phyloP scores from a whole-genome alignment of 2,329 filamentous ascomycete species.

The Diplodia corticola region DNA sequence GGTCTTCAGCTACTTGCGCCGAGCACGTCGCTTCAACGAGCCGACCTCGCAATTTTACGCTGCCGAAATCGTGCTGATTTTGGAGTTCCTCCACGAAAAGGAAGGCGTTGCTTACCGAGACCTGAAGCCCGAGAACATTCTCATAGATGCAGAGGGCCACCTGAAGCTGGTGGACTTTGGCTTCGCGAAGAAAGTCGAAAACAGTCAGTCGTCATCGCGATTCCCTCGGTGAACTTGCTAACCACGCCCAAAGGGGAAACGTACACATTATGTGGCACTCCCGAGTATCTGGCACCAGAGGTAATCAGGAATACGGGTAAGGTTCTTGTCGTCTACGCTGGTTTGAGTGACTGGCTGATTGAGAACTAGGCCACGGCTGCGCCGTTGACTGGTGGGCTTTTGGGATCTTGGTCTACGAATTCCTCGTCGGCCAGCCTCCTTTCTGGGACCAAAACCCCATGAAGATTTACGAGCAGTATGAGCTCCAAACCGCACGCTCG shows the following conservation, averaged over 20 bases:
- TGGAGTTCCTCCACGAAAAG: constrained; percentile 77
- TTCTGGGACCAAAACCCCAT: constrained; percentile 88
- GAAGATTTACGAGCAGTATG: constrained; percentile 74
- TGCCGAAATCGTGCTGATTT: constrained; percentile 77
- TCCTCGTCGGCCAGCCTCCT: constrained; percentile 79
- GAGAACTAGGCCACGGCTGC: constrained; percentile 56
- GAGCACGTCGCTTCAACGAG: constrained; percentile 77
- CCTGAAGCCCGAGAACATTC: constrained; percentile 79
- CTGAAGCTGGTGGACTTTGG: constrained; percentile 84
- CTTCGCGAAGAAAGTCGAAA: constrained; percentile 76
- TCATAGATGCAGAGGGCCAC: constrained; percentile 75
- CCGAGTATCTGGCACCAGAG: constrained; percentile 81
- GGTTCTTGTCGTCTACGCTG: not conserved
- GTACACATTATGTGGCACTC: constrained; percentile 80
- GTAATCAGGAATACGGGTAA: constrained; percentile 78
- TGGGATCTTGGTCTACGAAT: constrained; percentile 81
- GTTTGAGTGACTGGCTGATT: constrained; percentile 26
- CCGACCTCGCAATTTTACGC: constrained; percentile 77
- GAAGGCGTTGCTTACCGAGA: constrained; percentile 81
- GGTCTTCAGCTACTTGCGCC: constrained; percentile 78
- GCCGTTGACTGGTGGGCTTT: constrained; percentile 89
- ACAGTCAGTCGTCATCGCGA: constrained; percentile 43
- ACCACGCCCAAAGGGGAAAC: constrained; percentile 59
- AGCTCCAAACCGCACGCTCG: not conserved
- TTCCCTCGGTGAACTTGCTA: not conserved